A percentile compares a stretch with the other conserved stretches of the same genome.
phyloP scores from a whole-genome alignment of 192 early-diverging fungal genomes.

The Nowakowskiella sp. region DNA sequence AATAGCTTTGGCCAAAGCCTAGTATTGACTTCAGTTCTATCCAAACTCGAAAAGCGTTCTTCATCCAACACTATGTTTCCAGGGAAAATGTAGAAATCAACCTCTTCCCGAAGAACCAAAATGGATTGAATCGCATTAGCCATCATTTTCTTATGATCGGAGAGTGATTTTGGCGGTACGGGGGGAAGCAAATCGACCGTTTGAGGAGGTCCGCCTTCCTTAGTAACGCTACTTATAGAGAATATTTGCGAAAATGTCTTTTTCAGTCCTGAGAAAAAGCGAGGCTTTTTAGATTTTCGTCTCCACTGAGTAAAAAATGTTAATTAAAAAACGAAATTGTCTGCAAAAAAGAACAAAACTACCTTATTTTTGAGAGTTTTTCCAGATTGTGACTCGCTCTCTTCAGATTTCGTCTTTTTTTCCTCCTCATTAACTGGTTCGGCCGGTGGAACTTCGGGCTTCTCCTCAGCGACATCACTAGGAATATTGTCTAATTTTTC shows the following conservation, averaged over 20 bases:
- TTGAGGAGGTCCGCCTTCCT: no score
- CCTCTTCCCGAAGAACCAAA: slow-evolving; percentile 17
- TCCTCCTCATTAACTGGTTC: neutral
- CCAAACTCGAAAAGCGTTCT: no score
- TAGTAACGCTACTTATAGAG: no score
- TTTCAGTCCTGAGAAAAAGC: neutral
- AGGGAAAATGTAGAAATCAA: slow-evolving; percentile 9
- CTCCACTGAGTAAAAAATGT: no score
- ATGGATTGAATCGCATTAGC: slow-evolving; percentile 15
- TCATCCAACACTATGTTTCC: slow-evolving; percentile 1
- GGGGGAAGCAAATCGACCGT: no score
- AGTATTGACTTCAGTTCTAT: no score
- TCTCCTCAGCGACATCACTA: neutral
- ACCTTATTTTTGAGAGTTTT: no score
- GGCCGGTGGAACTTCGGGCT: neutral
- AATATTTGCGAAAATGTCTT: no score
- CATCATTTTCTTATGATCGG: neutral
- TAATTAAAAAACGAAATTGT: no score
- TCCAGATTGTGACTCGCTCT: no score
- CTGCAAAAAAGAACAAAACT: slow-evolving; percentile 17
- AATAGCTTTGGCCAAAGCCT: no score
- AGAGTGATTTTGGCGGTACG: neutral
- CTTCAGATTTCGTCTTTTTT: neutral
- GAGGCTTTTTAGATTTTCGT: neutral
- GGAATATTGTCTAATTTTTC: no score